These are phyloP conservation scores for Sphagnum fallax DNA, from an alignment of 228 moss, liverwort and hornwort species.

Conservation along the genomic window DNA sequence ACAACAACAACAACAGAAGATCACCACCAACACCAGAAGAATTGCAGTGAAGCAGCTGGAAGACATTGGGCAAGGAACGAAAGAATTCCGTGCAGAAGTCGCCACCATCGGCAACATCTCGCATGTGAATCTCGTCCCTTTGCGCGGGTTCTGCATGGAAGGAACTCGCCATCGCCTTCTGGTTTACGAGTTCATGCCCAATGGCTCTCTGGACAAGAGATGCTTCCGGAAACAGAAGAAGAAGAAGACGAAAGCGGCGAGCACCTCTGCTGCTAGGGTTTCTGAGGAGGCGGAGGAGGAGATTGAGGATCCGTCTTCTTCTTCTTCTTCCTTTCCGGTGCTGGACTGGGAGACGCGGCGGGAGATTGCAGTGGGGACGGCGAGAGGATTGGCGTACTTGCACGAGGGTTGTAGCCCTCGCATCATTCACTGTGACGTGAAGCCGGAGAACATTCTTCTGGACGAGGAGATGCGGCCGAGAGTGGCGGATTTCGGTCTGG, in stretches of 20 bases:
- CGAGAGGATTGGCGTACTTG: conserved; percentile 19
- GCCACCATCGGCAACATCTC: conserved; percentile 3
- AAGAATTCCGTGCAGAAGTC: conserved; percentile 1
- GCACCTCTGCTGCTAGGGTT: neutral
- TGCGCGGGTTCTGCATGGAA: conserved; percentile 2
- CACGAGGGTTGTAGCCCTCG: conserved; percentile 22
- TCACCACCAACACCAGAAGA: neutral
- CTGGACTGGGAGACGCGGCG: neutral
- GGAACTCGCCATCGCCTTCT: neutral
- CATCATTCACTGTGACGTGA: conserved; percentile 4
- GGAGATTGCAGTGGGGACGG: conserved; percentile 21
- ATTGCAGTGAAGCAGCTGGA: neutral
- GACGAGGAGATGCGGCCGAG: neutral
- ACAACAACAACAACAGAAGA: too few relatives aligned
- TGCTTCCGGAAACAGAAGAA: neutral
- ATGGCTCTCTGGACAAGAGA: neutral
- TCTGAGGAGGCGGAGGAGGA: neutral
- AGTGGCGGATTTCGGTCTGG: conserved; percentile 11
- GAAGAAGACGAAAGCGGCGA: neutral
- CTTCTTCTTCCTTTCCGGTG: neutral
- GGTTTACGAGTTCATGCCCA: conserved; percentile 2
- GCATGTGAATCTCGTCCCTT: neutral
- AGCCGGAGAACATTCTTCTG: neutral
- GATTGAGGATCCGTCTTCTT: too few relatives aligned
- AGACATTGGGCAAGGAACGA: conserved; percentile 1